Conservation (phyloP, 1,284 basidiomycete genomes). For the Ustilago curta region DNA sequence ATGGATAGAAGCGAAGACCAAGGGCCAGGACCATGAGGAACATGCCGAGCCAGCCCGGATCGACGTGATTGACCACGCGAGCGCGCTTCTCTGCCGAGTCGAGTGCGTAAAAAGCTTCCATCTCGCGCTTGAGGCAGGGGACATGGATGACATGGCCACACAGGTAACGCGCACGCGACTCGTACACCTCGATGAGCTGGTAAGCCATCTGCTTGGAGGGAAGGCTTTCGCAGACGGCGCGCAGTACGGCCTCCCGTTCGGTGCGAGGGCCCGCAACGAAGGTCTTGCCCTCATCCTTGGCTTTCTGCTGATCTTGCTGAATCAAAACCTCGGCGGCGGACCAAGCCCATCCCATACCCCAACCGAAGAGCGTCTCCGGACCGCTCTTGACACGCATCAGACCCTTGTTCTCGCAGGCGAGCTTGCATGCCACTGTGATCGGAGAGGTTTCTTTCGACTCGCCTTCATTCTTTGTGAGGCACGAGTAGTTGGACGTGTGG, state of each 20-base stretch:
- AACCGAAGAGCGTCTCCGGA: constrained; percentile 64
- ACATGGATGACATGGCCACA: constrained; percentile 58
- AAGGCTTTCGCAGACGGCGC: constrained; percentile 57
- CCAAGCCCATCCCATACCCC: constrained; percentile 67
- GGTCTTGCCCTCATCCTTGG: constrained; percentile 28
- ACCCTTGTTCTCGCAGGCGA: constrained; percentile 41
- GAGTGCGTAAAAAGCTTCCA: constrained; percentile 60
- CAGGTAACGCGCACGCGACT: constrained; percentile 53
- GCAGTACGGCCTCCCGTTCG: constrained; percentile 64
- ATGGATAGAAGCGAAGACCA: constrained; percentile 63
- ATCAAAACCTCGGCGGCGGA: constrained; percentile 55
- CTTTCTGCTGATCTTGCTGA: constrained; percentile 36
- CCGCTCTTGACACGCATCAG: constrained; percentile 57
- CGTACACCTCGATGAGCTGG: constrained; percentile 62
- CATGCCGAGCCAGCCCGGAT: constrained; percentile 62
- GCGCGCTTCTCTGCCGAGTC: constrained; percentile 60
- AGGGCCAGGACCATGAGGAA: constrained; percentile 62
- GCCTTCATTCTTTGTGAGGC: constrained; percentile 32
- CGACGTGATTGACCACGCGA: constrained; percentile 61
- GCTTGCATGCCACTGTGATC: constrained; percentile 35
- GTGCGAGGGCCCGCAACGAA: constrained; percentile 28
- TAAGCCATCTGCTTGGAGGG: constrained; percentile 55
- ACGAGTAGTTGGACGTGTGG: constrained; percentile 16
- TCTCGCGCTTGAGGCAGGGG: constrained; percentile 55
- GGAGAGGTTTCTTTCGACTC: constrained; percentile 38